Evolutionary conservation across 2,329 filamentous ascomycete genomes (phyloP).

Genomic region (Dothistroma pini): DNA sequence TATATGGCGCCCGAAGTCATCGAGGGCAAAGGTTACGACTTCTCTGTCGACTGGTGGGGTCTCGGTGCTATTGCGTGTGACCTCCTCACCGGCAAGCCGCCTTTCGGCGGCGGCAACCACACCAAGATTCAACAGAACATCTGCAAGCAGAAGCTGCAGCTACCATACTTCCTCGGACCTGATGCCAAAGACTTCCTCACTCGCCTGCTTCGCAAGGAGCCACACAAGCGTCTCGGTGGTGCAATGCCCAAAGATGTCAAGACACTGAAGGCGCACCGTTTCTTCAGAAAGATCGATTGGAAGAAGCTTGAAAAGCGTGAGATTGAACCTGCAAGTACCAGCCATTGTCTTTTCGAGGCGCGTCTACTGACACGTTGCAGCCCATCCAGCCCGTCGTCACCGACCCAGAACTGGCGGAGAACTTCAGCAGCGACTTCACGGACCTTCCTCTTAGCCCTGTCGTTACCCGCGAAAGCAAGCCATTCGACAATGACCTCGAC

Average conservation of each 20-base stretch:
- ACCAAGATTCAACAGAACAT: slow-evolving; percentile 97
- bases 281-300: slow-evolving; percentile 98
- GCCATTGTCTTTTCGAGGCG: not conserved
- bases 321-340: slow-evolving; percentile 56
- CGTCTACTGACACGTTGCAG: slow-evolving; percentile 13
- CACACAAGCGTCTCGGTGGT: slow-evolving; percentile 80
- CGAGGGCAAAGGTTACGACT: slow-evolving; percentile 81
- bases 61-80: slow-evolving; percentile 90
- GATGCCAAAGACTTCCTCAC: slow-evolving; percentile 94
- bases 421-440: slow-evolving; percentile 92
- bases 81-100: slow-evolving; percentile 84
- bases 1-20: slow-evolving; percentile 99
- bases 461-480: slow-evolving; percentile 35
- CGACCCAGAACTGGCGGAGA: slow-evolving; percentile 92
- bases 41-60: slow-evolving; percentile 98
- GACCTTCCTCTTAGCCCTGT: slow-evolving; percentile 76
- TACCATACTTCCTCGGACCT: slow-evolving; percentile 86
- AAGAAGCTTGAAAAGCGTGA: slow-evolving; percentile 77
- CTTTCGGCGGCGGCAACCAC: slow-evolving; percentile 86
- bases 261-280: slow-evolving; percentile 85
- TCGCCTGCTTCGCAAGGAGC: slow-evolving; percentile 86
- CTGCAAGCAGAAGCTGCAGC: slow-evolving; percentile 79
- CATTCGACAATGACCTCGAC: slow-evolving; percentile 23
- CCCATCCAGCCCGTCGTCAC: slow-evolving; percentile 93
- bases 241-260: slow-evolving; percentile 85